Base-by-base conservation (phyloP, 202 grass and related monocot species). In the Panicum hallii region DNA sequence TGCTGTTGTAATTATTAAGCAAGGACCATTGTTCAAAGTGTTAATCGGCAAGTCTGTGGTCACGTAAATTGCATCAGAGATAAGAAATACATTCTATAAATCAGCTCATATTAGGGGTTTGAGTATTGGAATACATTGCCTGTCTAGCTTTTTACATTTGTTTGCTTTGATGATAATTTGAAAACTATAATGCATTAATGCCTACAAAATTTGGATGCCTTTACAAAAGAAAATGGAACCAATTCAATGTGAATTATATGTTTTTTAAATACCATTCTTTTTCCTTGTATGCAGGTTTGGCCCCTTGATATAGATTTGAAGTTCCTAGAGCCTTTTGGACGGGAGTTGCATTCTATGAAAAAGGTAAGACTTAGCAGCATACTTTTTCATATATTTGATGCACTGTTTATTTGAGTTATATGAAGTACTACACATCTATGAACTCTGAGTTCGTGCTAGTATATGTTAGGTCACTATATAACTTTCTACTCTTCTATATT, bases 231-330 rank as follows among this genome's bases (percentile, higher is more conserved):
- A 71, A 72, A 22, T 53, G 14, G 5, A 55, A 54, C 23, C 22
- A 11, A 40, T 52, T 76, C 81, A 71, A 20, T 71, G 19, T 80
- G 52, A n/a, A 32, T 67, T 36, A 6, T 50, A 61, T 54, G 32
- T 32, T 23, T 34, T 79, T 54, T 56, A 14, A n/a, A 87, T 65
- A 75, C 45, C 56, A 9, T 12, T 70, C n/a, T 67, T 74, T 13
- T 78, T 62, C 55, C 56, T 85, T 84, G 9, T 84, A 69, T 94
- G 82, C 78, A 99, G 97, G 93, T 99, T 75, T 99, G 97, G 97
- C 93, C 97, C 56, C 78, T 99, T 85, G 92, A 92, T 80, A 65
- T 99, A 46, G 93, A 96, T 41, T 83, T 99, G 79, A 99, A 99
- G 75, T 97, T 99, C 48, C 54, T 99, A 55, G 90, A 97, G 88